Conservation (phyloP, 495 filamentous ascomycete genomes). For the Neurospora sp. region DNA sequence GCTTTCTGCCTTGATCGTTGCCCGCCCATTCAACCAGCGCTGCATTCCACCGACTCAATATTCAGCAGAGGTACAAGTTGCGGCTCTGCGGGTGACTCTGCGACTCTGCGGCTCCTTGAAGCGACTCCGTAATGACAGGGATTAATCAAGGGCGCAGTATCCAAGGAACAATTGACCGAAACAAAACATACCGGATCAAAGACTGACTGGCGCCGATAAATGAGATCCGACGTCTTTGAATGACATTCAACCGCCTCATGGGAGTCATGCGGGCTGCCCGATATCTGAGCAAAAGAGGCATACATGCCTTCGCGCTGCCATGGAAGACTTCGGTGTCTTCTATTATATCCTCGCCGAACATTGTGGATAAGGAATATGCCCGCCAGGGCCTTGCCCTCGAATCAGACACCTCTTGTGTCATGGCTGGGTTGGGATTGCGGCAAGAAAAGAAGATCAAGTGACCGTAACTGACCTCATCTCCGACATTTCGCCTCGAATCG, state of each 20-base stretch:
- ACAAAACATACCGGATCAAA: neutral
- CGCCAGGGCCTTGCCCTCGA: neutral
- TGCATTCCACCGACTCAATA: neutral
- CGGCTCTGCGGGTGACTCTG: neutral
- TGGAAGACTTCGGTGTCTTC: neutral
- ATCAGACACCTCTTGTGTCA: neutral
- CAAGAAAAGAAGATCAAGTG: neutral
- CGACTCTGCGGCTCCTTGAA: neutral
- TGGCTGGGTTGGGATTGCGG: neutral
- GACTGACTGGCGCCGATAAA: neutral
- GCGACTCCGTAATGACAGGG: neutral
- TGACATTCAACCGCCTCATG: neutral
- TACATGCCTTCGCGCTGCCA: neutral
- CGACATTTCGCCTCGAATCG: neutral
- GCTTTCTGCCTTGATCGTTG: neutral
- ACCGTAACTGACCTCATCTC: neutral
- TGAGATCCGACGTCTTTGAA: neutral
- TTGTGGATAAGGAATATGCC: neutral
- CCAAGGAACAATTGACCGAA: neutral
- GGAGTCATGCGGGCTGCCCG: neutral
- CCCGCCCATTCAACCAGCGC: neutral
- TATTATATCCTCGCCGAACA: neutral
- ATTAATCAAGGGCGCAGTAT: neutral
- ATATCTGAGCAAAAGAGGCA: neutral
- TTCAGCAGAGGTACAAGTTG: neutral